Percentiles rank a stretch among this genome's conserved stretches.
These are phyloP conservation scores for Phanerochaete carnosa DNA, from an alignment of 768 basidiomycete species.

Conservation along the genomic window DNA sequence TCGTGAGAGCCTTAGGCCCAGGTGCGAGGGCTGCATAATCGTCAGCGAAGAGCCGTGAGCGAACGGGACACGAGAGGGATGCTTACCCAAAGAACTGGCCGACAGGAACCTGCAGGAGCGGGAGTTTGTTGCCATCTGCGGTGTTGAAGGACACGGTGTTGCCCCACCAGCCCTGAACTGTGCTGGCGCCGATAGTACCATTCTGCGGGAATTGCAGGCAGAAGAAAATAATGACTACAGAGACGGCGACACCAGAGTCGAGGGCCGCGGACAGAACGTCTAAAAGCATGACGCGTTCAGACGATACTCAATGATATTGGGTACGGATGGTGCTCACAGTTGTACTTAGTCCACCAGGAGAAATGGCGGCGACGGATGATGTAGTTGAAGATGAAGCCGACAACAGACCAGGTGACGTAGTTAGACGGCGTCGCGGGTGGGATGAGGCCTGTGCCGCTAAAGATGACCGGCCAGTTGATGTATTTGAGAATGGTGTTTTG, in stretches of 20 bases:
- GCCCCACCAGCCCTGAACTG: conserved; percentile 36
- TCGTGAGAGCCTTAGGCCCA: no score
- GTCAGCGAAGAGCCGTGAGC: no score
- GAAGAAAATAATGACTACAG: conserved; percentile 27
- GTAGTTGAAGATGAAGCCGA: conserved; percentile 77
- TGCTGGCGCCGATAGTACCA: conserved; percentile 28
- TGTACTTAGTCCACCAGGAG: conserved; percentile 72
- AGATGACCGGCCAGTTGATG: conserved; percentile 47
- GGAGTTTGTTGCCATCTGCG: conserved; percentile 25
- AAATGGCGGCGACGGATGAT: conserved; percentile 60
- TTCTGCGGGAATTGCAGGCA: conserved; percentile 33
- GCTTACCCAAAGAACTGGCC: conserved; percentile 28
- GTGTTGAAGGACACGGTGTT: conserved; percentile 33
- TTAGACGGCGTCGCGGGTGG: conserved; percentile 84
- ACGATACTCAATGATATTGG: no score
- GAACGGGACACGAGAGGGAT: no score
- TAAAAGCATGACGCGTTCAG: no score
- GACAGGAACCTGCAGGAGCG: conserved; percentile 18
- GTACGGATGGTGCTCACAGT: conserved; percentile 59
- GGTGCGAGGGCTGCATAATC: no score
- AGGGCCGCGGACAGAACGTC: not conserved
- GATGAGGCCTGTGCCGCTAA: conserved; percentile 61
- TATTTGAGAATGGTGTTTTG: conserved; percentile 61
- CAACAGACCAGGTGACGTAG: conserved; percentile 71
- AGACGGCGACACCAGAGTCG: conserved; percentile 15